Percentiles rank a stretch among this genome's conserved stretches.
These are phyloP conservation scores for Suhomyces maxii DNA, from an alignment of 1,139 yeast species.

Conservation along the genomic window DNA sequence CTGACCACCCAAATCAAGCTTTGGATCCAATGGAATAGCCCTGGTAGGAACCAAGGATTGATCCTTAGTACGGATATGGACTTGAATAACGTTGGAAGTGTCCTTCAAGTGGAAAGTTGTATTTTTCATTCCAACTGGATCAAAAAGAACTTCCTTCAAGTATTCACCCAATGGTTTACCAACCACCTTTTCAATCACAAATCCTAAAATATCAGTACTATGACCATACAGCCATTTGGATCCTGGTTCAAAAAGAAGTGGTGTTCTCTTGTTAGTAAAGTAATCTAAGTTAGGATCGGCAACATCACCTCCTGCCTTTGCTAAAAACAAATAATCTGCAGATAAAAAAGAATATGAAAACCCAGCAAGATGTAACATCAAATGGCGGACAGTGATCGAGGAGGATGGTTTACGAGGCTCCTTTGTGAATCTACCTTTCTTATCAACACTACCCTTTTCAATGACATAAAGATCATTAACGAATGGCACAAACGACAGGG, in stretches of 20 bases:
- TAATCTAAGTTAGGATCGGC: conserved; percentile 27
- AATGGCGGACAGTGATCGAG: conserved; percentile 47
- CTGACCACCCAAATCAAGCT: conserved; percentile 50
- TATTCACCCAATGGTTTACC: conserved; percentile 46
- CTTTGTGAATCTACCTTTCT: conserved; percentile 28
- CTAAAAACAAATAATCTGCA: conserved; percentile 26
- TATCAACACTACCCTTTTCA: conserved; percentile 32
- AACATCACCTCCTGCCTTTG: conserved; percentile 15
- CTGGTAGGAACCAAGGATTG: background rate
- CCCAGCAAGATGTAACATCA: conserved; percentile 54
- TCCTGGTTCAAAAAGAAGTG: conserved; percentile 56
- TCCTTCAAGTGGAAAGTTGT: conserved; percentile 38
- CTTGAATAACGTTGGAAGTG: conserved; percentile 24
- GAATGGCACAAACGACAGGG: conserved; percentile 40
- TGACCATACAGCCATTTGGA: conserved; percentile 52
- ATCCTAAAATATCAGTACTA: conserved; percentile 55
- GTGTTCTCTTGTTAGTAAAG: conserved; percentile 33
- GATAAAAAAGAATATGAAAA: conserved; percentile 48
- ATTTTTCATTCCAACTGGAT: conserved; percentile 44
- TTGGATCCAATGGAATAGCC: conserved; percentile 22
- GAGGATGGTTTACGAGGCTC: conserved; percentile 34
- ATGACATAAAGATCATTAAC: conserved; percentile 42
- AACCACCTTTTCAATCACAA: conserved; percentile 42
- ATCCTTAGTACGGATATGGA: conserved; percentile 24
- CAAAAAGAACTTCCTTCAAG: conserved; percentile 38